A percentile compares a stretch with the other conserved stretches of the same genome.
These are phyloP conservation scores for Colletotrichum spinosum DNA, from an alignment of 2,329 filamentous ascomycete genomes.

Conservation along the genomic window DNA sequence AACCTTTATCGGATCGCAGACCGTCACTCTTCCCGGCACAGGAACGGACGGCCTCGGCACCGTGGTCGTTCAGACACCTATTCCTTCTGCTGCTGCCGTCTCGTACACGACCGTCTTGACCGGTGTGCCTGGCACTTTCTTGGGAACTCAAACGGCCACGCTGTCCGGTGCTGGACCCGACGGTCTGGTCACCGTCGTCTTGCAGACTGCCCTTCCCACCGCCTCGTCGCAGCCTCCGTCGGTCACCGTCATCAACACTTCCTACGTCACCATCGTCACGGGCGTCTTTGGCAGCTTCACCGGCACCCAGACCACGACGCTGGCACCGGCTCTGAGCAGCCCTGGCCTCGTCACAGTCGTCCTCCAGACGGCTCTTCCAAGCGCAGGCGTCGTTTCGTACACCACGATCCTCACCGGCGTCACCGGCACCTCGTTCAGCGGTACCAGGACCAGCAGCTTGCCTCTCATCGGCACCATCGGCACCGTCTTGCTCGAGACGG, in stretches of 20 bases:
- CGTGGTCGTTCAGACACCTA: neutral
- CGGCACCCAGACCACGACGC: conserved; percentile 24
- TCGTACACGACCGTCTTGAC: conserved; percentile 16
- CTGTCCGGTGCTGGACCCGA: neutral
- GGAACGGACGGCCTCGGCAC: neutral
- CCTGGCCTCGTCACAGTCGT: conserved; percentile 24
- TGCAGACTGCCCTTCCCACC: conserved; percentile 17
- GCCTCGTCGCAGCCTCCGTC: neutral
- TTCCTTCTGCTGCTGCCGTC: neutral
- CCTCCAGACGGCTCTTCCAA: conserved; percentile 22
- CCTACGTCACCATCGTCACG: conserved; percentile 20
- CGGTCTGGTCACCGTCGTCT: conserved; percentile 10
- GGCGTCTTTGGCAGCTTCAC: conserved; percentile 17
- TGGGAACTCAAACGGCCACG: conserved; percentile 5
- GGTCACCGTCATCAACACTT: conserved; percentile 11
- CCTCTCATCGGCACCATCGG: conserved; percentile 7
- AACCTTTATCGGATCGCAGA: neutral
- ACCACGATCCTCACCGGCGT: conserved; percentile 12
- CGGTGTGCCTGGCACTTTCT: conserved; percentile 6
- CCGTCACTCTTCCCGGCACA: neutral
- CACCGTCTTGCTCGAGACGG: conserved; percentile 16
- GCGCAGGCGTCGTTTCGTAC: conserved; percentile 5
- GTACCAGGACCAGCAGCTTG: conserved; percentile 3
- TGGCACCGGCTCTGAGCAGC: conserved; percentile 16
- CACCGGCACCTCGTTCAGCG: conserved; percentile 1